Conservation (phyloP, 441 rosid species). For the Croton setiger region DNA sequence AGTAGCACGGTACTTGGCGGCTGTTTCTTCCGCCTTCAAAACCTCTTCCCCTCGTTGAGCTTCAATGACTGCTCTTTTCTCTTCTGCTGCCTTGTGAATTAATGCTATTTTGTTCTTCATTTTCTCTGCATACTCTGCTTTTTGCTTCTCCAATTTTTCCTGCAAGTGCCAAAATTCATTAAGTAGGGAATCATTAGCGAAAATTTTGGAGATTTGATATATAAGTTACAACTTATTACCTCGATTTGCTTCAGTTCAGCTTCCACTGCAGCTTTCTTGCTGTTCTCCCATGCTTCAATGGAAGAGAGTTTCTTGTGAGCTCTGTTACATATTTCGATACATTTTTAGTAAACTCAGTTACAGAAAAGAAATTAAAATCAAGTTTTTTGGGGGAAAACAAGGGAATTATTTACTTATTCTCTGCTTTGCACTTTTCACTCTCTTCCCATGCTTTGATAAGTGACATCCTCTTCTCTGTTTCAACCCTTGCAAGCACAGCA, state of each 20-base stretch:
- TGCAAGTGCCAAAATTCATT: constrained; percentile 18
- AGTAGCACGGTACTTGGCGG: constrained; percentile 73
- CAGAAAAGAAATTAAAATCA: background rate
- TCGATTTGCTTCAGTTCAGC: constrained; percentile 74
- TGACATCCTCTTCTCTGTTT: constrained; percentile 70
- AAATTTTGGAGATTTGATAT: background rate
- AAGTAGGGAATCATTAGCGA: background rate
- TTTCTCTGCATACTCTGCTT: constrained; percentile 61
- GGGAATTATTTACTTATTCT: constrained; percentile 60
- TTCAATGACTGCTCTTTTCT: constrained; percentile 72
- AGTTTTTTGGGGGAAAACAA: background rate
- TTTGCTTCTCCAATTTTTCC: constrained; percentile 83
- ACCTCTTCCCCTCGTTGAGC: constrained; percentile 71
- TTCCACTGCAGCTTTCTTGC: constrained; percentile 67
- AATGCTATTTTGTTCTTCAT: constrained; percentile 76
- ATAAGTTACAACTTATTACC: constrained; percentile 31
- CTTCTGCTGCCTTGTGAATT: constrained; percentile 80
- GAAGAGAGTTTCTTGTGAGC: constrained; percentile 78
- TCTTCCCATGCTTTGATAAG: constrained; percentile 95
- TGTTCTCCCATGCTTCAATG: constrained; percentile 79
- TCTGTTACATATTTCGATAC: constrained; percentile 34
- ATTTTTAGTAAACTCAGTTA: background rate
- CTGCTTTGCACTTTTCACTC: constrained; percentile 84
- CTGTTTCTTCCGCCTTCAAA: constrained; percentile 80
- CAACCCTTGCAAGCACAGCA: constrained; percentile 80